Evolutionary conservation across 2,329 filamentous ascomycete species (phyloP).

Genomic region (Juglanconis juglandina): DNA sequence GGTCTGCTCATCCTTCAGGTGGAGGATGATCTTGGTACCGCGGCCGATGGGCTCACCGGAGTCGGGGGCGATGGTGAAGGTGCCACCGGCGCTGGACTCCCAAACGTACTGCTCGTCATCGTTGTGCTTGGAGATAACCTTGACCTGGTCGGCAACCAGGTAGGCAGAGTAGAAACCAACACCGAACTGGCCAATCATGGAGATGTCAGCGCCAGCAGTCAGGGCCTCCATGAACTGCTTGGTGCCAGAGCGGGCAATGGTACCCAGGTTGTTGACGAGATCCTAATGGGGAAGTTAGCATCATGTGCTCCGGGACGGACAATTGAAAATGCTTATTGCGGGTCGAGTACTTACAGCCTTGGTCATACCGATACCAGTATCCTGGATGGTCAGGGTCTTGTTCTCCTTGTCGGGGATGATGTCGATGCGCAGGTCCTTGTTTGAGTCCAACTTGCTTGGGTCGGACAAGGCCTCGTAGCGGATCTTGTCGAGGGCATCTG

Average conservation of each 20-base stretch:
- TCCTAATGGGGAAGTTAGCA: slow-evolving; percentile 59
- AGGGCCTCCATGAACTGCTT: slow-evolving; percentile 99
- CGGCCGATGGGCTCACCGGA: slow-evolving; percentile 87
- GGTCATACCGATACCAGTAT: slow-evolving; percentile 99
- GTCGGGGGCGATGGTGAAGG: slow-evolving; percentile 89
- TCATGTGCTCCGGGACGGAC: not conserved
- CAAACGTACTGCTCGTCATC: slow-evolving; percentile 99
- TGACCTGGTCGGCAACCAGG: slow-evolving; percentile 95
- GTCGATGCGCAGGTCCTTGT: slow-evolving; percentile 98
- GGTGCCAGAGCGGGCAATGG: slow-evolving; percentile 97
- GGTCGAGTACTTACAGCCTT: slow-evolving; percentile 75
- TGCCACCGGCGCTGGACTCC: slow-evolving; percentile 96
- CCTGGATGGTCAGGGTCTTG: slow-evolving; percentile 95
- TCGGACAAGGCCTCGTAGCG: slow-evolving; percentile 98
- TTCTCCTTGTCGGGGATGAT: slow-evolving; percentile 96
- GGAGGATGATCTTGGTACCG: slow-evolving; percentile 95
- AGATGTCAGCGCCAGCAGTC: slow-evolving; percentile 96
- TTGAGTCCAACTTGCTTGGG: slow-evolving; percentile 91
- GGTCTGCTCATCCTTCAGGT: slow-evolving; percentile 98
- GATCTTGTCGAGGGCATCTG: slow-evolving; percentile 99
- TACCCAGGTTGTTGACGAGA: slow-evolving; percentile 99
- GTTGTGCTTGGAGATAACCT: slow-evolving; percentile 97
- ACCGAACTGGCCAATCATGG: slow-evolving; percentile 99
- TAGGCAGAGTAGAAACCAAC: slow-evolving; percentile 99
- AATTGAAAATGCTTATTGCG: not conserved